A percentile compares a stretch with the other conserved stretches of the same genome.
Conservation (phyloP, 1,139 yeast species). For the Pichiaceae sp. region DNA sequence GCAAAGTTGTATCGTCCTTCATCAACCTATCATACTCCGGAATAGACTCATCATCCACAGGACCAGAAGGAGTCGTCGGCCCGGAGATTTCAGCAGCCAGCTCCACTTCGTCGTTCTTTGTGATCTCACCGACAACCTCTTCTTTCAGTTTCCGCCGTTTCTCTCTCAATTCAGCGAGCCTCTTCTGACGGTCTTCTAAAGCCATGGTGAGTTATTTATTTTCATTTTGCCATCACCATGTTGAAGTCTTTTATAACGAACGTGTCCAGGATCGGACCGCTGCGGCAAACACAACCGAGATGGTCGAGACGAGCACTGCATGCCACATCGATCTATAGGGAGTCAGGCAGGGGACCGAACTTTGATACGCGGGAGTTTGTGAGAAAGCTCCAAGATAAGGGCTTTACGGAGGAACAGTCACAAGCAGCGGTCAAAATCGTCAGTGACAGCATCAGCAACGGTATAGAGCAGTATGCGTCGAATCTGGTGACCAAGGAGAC, state of each 20-base stretch:
- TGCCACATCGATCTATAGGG: no score
- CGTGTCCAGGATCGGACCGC: no score
- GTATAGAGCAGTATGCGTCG: slow-evolving; percentile 65
- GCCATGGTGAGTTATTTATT: no score
- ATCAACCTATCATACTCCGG: slow-evolving; percentile 2
- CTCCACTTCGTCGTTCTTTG: background rate
- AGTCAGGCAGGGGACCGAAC: slow-evolving; percentile 33
- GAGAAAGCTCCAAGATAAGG: slow-evolving; percentile 56
- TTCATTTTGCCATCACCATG: no score
- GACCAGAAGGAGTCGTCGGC: no score
- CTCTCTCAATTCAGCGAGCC: no score
- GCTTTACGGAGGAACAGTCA: slow-evolving; percentile 71
- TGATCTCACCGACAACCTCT: background rate
- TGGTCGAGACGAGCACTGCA: no score
- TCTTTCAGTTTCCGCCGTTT: background rate
- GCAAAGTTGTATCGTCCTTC: background rate
- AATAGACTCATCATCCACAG: slow-evolving; percentile 3
- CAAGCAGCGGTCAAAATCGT: slow-evolving; percentile 74
- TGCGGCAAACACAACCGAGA: no score
- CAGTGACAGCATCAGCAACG: slow-evolving; percentile 72
- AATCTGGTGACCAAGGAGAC: slow-evolving; percentile 78
- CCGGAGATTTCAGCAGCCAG: no score
- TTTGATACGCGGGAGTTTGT: slow-evolving; percentile 79
- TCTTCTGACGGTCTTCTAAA: no score
- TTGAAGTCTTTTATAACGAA: no score